These are phyloP conservation scores for Paramecium primaurelia DNA, from an alignment of 73 alveolate genomes.

Conservation along the genomic window DNA sequence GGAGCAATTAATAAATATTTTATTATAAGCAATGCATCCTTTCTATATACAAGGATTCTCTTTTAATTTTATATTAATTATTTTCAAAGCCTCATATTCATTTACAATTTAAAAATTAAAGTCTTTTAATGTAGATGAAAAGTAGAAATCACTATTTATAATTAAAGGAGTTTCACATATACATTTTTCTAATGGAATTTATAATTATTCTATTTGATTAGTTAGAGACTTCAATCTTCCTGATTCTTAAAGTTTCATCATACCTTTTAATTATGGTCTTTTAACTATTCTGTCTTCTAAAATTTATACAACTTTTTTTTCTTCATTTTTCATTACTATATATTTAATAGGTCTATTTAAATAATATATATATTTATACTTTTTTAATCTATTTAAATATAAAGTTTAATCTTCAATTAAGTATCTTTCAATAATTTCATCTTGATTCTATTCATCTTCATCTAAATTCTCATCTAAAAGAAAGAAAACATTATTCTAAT, in stretches of 20 bases:
- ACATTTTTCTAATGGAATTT: background rate
- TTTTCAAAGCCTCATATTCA: background rate
- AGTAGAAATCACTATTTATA: background rate
- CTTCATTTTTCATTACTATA: background rate
- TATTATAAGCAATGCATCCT: background rate
- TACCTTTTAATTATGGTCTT: slow-evolving; percentile 9
- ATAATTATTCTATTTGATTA: background rate
- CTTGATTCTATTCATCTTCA: background rate
- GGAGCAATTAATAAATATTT: background rate
- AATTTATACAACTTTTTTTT: background rate
- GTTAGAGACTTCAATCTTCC: background rate
- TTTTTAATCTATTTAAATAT: slow-evolving; percentile 22
- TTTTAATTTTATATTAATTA: background rate
- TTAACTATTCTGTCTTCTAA: background rate
- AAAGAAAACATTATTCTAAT: background rate
- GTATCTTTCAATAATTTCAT: slow-evolving; percentile 3
- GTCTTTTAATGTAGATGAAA: background rate
- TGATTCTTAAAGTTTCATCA: slow-evolving; percentile 41
- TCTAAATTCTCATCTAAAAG: background rate
- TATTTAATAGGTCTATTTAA: background rate
- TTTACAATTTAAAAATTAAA: background rate
- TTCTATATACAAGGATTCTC: background rate
- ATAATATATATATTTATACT: background rate
- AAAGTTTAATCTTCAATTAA: background rate
- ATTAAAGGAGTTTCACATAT: background rate